These are phyloP conservation scores for Aspergillus eucalypticola DNA, from an alignment of 2,329 filamentous ascomycete species.

Conservation along the genomic window DNA sequence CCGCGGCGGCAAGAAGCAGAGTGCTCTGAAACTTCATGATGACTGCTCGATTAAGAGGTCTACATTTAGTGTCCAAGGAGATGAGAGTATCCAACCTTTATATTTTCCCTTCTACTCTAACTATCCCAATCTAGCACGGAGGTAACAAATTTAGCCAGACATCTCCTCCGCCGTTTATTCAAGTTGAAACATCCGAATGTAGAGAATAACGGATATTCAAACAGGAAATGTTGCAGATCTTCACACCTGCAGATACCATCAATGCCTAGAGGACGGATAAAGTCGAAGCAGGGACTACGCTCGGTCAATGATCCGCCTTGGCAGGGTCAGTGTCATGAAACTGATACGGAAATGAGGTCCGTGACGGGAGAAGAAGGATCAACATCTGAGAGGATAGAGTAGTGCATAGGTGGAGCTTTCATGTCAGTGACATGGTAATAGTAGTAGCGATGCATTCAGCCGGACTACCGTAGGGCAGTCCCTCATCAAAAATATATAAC, in stretches of 20 bases:
- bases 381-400: background rate
- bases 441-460: too few species aligned
- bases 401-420: background rate
- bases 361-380: background rate
- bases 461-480: background rate
- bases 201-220: background rate
- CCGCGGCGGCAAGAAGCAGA: constrained; percentile 26
- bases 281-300: background rate
- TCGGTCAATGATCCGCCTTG: background rate
- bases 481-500: too few species aligned
- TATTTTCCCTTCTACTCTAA: background rate
- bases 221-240: background rate
- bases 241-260: background rate
- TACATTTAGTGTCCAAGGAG: too few species aligned
- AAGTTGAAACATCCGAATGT: too few species aligned
- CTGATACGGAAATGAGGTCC: background rate
- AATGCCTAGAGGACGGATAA: background rate
- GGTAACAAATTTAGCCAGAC: background rate
- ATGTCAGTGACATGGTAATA: background rate
- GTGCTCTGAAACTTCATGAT: constrained; percentile 26
- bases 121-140: background rate
- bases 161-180: too few species aligned
- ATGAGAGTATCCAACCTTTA: too few species aligned
- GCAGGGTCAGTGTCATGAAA: background rate
- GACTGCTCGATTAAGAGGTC: background rate